Conservation (phyloP, 495 filamentous ascomycete species). For the Lasiosphaeria miniovina region DNA sequence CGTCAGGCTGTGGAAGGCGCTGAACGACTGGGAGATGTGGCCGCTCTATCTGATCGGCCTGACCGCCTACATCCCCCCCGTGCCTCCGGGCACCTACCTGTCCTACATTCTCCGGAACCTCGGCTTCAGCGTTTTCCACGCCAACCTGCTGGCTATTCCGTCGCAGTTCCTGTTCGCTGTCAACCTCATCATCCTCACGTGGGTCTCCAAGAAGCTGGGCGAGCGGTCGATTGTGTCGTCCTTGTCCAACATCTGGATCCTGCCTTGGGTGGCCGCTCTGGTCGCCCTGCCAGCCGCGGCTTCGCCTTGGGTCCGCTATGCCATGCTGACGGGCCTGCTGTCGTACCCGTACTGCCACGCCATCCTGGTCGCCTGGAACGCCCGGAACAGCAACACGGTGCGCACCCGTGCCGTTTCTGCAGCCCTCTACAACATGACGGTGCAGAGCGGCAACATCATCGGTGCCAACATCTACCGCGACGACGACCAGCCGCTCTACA, state of each 20-base stretch:
- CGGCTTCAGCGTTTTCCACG: constrained; percentile 64
- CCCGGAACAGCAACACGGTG: constrained; percentile 39
- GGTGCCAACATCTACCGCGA: constrained; percentile 53
- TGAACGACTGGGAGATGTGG: constrained; percentile 71
- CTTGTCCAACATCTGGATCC: constrained; percentile 51
- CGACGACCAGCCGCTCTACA: constrained; percentile 65
- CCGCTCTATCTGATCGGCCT: constrained; percentile 65
- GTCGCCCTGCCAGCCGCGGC: constrained; percentile 36
- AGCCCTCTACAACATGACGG: constrained; percentile 71
- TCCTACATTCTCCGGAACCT: constrained; percentile 58
- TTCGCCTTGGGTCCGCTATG: constrained; percentile 48
- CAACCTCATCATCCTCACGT: constrained; percentile 46
- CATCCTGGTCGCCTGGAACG: constrained; percentile 22
- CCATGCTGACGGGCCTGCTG: constrained; percentile 48
- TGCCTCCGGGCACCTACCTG: constrained; percentile 55
- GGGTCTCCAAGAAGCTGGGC: constrained; percentile 54
- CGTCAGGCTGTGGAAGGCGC: constrained; percentile 52
- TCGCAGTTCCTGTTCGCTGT: constrained; percentile 34
- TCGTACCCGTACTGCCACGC: constrained; percentile 21
- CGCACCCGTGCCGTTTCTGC: constrained; percentile 62
- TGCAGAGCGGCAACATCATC: constrained; percentile 64
- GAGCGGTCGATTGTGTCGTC: constrained; percentile 50
- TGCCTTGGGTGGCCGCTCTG: constrained; percentile 53
- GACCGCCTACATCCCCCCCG: constrained; percentile 52
- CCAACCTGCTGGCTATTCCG: constrained; percentile 68